These are phyloP conservation scores for Calocera cornea DNA, from an alignment of 768 basidiomycete genomes.

Conservation along the genomic window DNA sequence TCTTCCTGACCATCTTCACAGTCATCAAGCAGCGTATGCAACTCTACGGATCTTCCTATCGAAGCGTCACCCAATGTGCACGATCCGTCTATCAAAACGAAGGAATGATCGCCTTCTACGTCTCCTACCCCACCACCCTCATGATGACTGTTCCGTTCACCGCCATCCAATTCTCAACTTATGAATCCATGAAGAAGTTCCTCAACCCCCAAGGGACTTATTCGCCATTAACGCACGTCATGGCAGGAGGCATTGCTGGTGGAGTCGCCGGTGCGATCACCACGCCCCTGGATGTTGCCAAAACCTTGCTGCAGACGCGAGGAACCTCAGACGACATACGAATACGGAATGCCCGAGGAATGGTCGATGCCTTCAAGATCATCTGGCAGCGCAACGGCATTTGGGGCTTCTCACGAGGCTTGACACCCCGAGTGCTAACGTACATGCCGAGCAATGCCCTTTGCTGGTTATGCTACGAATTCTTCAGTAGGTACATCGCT, in stretches of 20 bases:
- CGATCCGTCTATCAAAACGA: constrained; percentile 71
- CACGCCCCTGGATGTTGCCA: constrained; percentile 93
- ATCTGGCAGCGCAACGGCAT: constrained; percentile 78
- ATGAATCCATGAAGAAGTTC: constrained; percentile 78
- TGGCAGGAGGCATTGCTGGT: constrained; percentile 84
- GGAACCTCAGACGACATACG: constrained; percentile 76
- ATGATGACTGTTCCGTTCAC: constrained; percentile 96
- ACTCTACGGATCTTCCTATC: constrained; percentile 82
- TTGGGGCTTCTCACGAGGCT: constrained; percentile 72
- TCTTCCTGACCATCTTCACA: constrained; percentile 23
- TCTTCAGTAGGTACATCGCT: constrained; percentile 70
- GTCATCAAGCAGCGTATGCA: constrained; percentile 99
- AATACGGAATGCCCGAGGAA: constrained; percentile 71
- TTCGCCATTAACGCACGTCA: constrained; percentile 84
- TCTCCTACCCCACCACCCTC: constrained; percentile 96
- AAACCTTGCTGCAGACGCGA: constrained; percentile 90
- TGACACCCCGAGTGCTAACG: constrained; percentile 83
- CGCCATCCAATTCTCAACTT: constrained; percentile 93
- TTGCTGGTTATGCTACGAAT: constrained; percentile 96
- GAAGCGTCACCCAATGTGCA: constrained; percentile 76
- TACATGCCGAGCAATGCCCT: constrained; percentile 95
- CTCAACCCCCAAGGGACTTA: constrained; percentile 79
- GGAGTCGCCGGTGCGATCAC: constrained; percentile 91
- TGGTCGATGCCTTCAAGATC: constrained; percentile 76
- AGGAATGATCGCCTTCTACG: constrained; percentile 84